These are phyloP conservation scores for Sclerotinia trifoliorum DNA, from an alignment of 2,329 filamentous ascomycete genomes.

Conservation along the genomic window DNA sequence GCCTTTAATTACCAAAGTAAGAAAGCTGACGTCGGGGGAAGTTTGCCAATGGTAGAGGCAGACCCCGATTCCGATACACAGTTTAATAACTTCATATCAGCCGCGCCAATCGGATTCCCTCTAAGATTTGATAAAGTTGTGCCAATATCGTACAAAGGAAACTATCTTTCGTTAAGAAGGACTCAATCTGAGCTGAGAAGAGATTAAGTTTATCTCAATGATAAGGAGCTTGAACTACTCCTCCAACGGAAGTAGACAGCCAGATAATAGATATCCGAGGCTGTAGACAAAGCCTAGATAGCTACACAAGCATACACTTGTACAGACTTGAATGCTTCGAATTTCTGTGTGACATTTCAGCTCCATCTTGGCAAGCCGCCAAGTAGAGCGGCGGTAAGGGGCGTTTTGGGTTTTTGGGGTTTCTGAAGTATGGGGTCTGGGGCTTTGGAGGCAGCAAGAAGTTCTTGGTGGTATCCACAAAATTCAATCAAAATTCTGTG, in stretches of 20 bases:
- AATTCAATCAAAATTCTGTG: not conserved
- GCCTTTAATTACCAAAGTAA: not conserved
- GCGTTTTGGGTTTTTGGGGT: too few species aligned
- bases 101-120: not conserved
- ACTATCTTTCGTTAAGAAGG: not conserved
- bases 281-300: not conserved
- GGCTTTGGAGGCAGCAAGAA: not conserved
- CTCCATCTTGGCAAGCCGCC: constrained; percentile 15
- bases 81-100: not conserved
- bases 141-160: not conserved
- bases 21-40: not conserved
- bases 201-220: not conserved
- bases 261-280: not conserved
- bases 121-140: not conserved
- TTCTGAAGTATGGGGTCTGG: not conserved
- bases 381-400: not conserved
- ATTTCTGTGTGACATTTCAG: constrained; percentile 14
- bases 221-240: not conserved
- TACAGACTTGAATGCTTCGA: not conserved
- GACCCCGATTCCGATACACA: not conserved
- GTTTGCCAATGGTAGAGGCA: not conserved
- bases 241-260: too few species aligned
- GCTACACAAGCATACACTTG: not conserved
- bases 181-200: not conserved
- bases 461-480: not conserved